Evolutionary conservation across 345 rosid genomes (phyloP).

Genomic region (Combretum micranthum): DNA sequence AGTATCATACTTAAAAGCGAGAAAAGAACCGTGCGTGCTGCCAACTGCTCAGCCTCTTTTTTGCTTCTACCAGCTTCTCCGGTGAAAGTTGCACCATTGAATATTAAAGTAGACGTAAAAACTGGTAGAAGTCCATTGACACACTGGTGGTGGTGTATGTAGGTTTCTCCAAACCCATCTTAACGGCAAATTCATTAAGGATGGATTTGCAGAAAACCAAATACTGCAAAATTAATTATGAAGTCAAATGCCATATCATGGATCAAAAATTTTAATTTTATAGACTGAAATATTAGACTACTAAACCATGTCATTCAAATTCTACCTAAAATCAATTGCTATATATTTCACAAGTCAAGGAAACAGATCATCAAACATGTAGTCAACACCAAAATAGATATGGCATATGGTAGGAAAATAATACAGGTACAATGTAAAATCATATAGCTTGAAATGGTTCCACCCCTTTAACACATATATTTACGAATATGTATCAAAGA

Average conservation of each 20-base stretch:
- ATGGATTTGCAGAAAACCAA: constrained; percentile 32
- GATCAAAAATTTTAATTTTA: too few species aligned
- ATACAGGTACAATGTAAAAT: too few species aligned
- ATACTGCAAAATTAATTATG: constrained; percentile 17
- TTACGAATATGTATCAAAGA: too few species aligned
- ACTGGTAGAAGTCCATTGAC: constrained; percentile 12
- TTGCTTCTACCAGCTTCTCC: constrained; percentile 26
- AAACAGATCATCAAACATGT: too few species aligned
- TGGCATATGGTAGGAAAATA: too few species aligned
- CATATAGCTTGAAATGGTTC: too few species aligned
- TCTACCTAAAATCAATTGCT: too few species aligned
- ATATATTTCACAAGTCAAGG: too few species aligned
- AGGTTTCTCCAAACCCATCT: constrained; percentile 24
- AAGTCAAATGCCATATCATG: not conserved
- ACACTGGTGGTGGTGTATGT: constrained; percentile 16
- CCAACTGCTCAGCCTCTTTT: constrained; percentile 50
- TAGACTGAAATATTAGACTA: too few species aligned
- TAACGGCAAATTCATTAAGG: constrained; percentile 36
- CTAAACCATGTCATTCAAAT: too few species aligned
- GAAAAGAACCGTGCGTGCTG: constrained; percentile 29
- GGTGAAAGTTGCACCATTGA: constrained; percentile 22
- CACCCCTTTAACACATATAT: too few species aligned
- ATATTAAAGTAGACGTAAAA: constrained; percentile 25
- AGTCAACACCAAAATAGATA: too few species aligned
- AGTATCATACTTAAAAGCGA: constrained; percentile 28